Evolutionary conservation across 169 alveolate species (phyloP).

Genomic region (Eimeria tenella): DNA sequence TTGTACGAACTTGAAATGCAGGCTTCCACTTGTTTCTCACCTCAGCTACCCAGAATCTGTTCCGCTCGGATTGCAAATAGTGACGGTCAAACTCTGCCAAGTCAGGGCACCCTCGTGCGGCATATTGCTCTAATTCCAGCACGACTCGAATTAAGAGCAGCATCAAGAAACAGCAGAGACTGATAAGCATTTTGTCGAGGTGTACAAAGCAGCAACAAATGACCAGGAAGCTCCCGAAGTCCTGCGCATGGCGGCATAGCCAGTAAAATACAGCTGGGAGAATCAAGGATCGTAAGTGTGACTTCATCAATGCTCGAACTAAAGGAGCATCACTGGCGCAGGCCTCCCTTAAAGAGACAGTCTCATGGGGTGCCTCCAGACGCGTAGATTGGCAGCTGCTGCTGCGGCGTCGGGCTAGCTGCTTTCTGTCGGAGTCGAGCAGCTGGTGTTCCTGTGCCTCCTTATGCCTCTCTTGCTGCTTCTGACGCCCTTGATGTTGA

Average conservation of each 20-base stretch:
- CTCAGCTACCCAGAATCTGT: slow-evolving; percentile 72
- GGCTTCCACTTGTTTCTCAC: background rate
- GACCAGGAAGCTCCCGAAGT: slow-evolving; percentile 49
- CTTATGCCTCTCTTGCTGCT: slow-evolving; percentile 8
- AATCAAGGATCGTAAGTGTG: slow-evolving; percentile 46
- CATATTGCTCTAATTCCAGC: slow-evolving; percentile 58
- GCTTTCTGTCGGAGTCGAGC: background rate
- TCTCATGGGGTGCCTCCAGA: background rate
- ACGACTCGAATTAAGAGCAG: slow-evolving; percentile 52
- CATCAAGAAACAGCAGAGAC: slow-evolving; percentile 56
- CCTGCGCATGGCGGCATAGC: slow-evolving; percentile 65
- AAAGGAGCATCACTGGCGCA: slow-evolving; percentile 36
- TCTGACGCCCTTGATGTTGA: background rate
- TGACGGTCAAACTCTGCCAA: slow-evolving; percentile 54
- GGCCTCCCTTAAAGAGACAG: slow-evolving; percentile 56
- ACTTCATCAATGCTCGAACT: slow-evolving; percentile 41
- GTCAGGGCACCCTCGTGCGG: slow-evolving; percentile 62
- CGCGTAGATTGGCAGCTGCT: slow-evolving; percentile 27
- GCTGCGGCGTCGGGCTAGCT: slow-evolving; percentile 49
- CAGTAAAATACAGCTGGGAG: slow-evolving; percentile 66
- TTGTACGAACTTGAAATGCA: background rate
- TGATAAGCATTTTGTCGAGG: slow-evolving; percentile 23
- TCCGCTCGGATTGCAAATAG: slow-evolving; percentile 31
- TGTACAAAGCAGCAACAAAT: slow-evolving; percentile 63
- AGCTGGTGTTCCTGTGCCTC: slow-evolving; percentile 9